Evolutionary conservation across 2,329 filamentous ascomycete genomes (phyloP), one percentile per base, ranked within the genome.

Genomic region (Trichoderma gracile): DNA sequence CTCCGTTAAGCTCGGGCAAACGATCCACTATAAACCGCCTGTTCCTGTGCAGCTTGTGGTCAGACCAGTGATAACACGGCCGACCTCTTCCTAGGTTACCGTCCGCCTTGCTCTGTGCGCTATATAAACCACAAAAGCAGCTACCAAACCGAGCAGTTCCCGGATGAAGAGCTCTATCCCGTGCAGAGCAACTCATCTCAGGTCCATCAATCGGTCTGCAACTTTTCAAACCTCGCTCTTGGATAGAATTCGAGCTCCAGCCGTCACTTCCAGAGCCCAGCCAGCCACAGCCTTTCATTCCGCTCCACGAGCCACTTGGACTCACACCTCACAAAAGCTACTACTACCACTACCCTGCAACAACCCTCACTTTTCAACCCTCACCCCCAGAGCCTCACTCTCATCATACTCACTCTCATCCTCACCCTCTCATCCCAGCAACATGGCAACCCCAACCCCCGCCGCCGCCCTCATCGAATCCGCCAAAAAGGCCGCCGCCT

Each of bases 401-500:
- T 27, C 25, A 58, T 9, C n/a, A 27, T 17, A 3, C 1, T 47
- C 27, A 33, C 12, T 38, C 33, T 38, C 33, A 38, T 38, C 12
- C 33, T 38, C 15, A 47, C 33, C 19, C 60, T n/a, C 45, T 43
- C 42, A 64, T 27, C 38, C 46, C 33, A 14, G 23, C 19, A 52
- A 30, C 7, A 65, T 65, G 63, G 55, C 63, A 19, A 6, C 45
- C 6, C 12, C 33, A 38, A 19, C 23, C 17, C n/a, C 15, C n/a
- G 40, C 50, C 7, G 54, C 64, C 7, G 47, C 42, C 43, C 78
- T 84, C 21, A 79, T 93, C 69, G 90, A 94, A 77, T 80, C 83
- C 42, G 90, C 91, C 67, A 95, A 95, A 78, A 86, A 87, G 71
- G 83, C 86, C 47, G 91, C 91, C 59, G 91, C 90, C 68, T 87